A percentile compares a stretch with the other conserved stretches of the same genome.
Conservation (phyloP, 225 moss, liverwort and hornwort genomes). For the Neckera pumila region DNA sequence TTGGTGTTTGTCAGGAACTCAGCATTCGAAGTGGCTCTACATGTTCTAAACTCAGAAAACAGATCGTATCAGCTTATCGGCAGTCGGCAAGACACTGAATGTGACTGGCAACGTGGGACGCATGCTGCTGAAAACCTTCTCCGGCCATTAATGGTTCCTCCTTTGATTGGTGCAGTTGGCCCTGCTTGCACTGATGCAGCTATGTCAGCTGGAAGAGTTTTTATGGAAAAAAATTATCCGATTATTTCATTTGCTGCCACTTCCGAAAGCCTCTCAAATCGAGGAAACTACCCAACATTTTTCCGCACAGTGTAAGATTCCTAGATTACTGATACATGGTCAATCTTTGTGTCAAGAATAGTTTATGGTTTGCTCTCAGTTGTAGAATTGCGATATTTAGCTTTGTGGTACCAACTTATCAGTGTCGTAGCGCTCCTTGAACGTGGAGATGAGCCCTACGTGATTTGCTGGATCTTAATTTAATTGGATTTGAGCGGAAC, state of each 20-base stretch:
- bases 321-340: neutral
- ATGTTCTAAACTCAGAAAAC: constrained; percentile 63
- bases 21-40: constrained; percentile 68
- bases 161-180: constrained; percentile 67
- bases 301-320: constrained; percentile 81
- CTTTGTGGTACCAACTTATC: neutral
- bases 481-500: neutral
- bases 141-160: neutral
- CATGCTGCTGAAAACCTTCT: constrained; percentile 45
- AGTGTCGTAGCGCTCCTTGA: neutral
- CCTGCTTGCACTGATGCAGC: constrained; percentile 79
- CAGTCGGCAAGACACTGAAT: constrained; percentile 45
- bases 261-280: constrained; percentile 61
- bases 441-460: neutral
- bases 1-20: constrained; percentile 44
- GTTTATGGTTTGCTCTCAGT: neutral
- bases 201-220: constrained; percentile 58
- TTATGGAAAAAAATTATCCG: constrained; percentile 31
- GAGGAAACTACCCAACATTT: constrained; percentile 49
- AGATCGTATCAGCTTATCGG: constrained; percentile 45
- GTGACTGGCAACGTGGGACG: constrained; percentile 35
- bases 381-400: neutral
- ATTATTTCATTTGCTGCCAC: constrained; percentile 88
- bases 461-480: neutral
- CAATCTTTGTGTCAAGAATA: neutral